These are phyloP conservation scores for Cymodocea nodosa DNA, from an alignment of 116 monocot species.

Conservation along the genomic window DNA sequence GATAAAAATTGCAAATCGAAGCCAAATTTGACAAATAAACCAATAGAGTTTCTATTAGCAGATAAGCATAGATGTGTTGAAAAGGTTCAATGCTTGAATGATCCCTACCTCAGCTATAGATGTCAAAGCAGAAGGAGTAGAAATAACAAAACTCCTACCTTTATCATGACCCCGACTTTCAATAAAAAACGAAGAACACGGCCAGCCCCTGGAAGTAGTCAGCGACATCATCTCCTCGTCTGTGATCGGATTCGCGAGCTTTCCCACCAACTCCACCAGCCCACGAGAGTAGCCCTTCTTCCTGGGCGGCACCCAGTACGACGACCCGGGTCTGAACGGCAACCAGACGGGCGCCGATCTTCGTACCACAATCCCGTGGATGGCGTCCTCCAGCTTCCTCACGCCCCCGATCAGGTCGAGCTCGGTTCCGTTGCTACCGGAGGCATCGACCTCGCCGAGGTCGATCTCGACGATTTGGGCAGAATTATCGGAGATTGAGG, in stretches of 20 bases:
- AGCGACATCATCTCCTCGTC: slow-evolving; percentile 20
- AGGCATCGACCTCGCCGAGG: slow-evolving; percentile 1
- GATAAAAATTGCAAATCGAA: too few relatives aligned
- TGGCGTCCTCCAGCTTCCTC: slow-evolving; percentile 29
- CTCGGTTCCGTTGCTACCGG: slow-evolving; percentile 1
- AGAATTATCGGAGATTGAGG: slow-evolving; percentile 13
- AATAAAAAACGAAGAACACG: slow-evolving; percentile 21
- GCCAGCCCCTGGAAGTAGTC: slow-evolving; percentile 22
- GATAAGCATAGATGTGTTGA: too few relatives aligned
- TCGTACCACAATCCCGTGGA: slow-evolving; percentile 31
- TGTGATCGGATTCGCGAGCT: slow-evolving; percentile 8
- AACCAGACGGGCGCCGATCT: slow-evolving; percentile 41
- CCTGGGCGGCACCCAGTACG: slow-evolving; percentile 45
- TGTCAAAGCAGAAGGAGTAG: background rate
- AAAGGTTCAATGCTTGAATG: too few relatives aligned
- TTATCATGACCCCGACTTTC: slow-evolving; percentile 8
- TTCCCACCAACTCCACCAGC: slow-evolving; percentile 14
- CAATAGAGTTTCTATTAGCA: too few relatives aligned
- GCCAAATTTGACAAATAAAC: too few relatives aligned
- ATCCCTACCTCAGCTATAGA: too few relatives aligned
- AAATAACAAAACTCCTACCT: background rate
- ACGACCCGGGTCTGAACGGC: slow-evolving; percentile 47
- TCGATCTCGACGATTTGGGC: slow-evolving; percentile 9
- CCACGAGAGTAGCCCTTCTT: slow-evolving; percentile 5
- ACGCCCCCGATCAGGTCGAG: slow-evolving; percentile 8